Evolutionary conservation across 805 yeast genomes (phyloP), one percentile per base, ranked within the genome.

Genomic region (Cyberlindnera maclurae): DNA sequence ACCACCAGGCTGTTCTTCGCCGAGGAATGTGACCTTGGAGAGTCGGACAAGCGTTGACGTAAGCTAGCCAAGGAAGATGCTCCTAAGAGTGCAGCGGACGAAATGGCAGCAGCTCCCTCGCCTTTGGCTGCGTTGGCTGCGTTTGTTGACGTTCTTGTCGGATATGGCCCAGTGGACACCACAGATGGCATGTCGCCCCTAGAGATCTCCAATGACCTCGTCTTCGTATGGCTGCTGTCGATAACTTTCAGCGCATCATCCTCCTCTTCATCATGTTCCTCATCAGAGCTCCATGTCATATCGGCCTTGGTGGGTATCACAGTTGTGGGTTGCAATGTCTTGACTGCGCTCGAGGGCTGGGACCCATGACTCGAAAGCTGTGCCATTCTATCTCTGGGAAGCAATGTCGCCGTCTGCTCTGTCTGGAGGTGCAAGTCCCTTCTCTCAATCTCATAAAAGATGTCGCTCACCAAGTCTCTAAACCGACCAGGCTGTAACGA

Each of bases 381-480:
- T n/a, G n/a, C 12, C 29, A 27, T 12, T 12, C 15, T 5, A 5
- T 27, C 29, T 5, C 11, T 29, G 11, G 15, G 17, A 29, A 5
- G 8, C 31, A 13, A 12, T 9, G 31, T 4, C 13, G 31, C 15
- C 13, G 31, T 13, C 12, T 31, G 15, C 12, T 26, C 36, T 26
- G 12, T 34, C 32, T 15, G 38, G 13, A 7, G 33, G 50, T 77
- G 75, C 37, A 80, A 75, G 18, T 70, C 68, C 50, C 96, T 67
- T 53, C 96, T 74, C 53, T 82, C 87, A 36, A 88, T 84, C 60
- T 93, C 98, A 58, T 67, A 85, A 31, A 83, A 67, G 31, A 93
- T 88, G 58, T 93, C 99, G 41, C 83, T 79, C 15, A 87, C 95
- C 57, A 93, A 73, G 58, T 90, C 98, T 50, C 81, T 80, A 64